These are phyloP conservation scores for Adansonia digitata DNA, from an alignment of 345 rosid species.

Conservation along the genomic window DNA sequence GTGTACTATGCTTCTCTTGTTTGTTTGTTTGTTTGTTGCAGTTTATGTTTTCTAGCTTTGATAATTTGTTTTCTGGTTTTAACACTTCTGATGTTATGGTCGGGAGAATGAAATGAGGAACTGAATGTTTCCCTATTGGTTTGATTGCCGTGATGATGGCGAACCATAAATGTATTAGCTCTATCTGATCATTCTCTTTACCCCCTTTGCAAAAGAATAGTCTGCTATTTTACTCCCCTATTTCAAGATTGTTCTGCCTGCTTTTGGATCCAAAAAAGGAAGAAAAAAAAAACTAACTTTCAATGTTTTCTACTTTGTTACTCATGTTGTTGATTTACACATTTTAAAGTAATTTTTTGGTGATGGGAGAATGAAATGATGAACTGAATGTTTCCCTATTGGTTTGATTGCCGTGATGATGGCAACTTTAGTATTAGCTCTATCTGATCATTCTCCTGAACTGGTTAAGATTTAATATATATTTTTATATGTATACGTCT, in stretches of 20 bases:
- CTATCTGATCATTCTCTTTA: constrained; percentile 15
- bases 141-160: constrained; percentile 19
- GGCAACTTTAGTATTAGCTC: neutral
- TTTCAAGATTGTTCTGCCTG: neutral
- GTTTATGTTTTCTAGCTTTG: neutral
- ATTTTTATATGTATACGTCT: too few species aligned
- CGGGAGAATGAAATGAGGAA: constrained; percentile 4
- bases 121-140: constrained; percentile 18
- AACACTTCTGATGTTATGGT: too few species aligned
- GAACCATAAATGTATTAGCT: constrained; percentile 9
- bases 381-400: neutral
- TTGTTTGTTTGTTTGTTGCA: neutral
- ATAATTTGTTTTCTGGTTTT: neutral
- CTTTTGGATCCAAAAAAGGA: too few species aligned
- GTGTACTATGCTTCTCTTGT: neutral
- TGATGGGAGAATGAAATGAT: neutral
- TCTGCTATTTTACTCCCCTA: neutral
- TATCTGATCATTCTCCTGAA: neutral
- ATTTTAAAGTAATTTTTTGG: neutral
- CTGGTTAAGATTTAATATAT: too few species aligned
- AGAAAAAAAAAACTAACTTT: too few species aligned
- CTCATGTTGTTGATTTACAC: neutral
- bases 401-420: neutral
- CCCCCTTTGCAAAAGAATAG: neutral
- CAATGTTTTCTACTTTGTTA: neutral